Evolutionary conservation across 805 yeast genomes (phyloP).

Genomic region (Blastobotrys peoriensis): DNA sequence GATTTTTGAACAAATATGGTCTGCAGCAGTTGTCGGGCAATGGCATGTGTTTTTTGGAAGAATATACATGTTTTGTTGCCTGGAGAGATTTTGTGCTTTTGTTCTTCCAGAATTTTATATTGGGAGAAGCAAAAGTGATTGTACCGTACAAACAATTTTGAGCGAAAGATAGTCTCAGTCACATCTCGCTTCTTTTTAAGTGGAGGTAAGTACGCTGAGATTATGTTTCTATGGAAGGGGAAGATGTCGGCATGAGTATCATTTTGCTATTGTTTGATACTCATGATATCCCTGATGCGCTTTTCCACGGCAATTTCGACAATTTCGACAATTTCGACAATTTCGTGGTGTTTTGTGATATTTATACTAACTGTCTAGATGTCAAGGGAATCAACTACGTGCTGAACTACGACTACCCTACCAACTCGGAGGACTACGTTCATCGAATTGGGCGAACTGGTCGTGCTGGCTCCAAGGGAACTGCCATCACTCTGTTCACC

Average conservation of each 20-base stretch:
- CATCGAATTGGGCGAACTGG: slow-evolving; percentile 99
- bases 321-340: too few species aligned
- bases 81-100: background rate
- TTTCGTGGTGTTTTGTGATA: background rate
- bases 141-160: background rate
- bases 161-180: background rate
- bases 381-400: slow-evolving; percentile 96
- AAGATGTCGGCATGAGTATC: background rate
- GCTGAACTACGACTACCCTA: slow-evolving; percentile 95
- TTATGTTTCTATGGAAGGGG: background rate
- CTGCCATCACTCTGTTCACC: slow-evolving; percentile 92
- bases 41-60: too few species aligned
- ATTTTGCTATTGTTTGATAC: background rate
- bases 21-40: background rate
- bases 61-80: too few species aligned
- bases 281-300: background rate
- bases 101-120: background rate
- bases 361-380: slow-evolving; percentile 43
- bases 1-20: too few species aligned
- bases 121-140: too few species aligned
- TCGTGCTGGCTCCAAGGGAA: slow-evolving; percentile 96
- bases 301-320: background rate
- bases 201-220: background rate
- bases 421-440: slow-evolving; percentile 96
- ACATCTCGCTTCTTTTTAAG: background rate